A percentile compares a stretch with the other conserved stretches of the same genome.
Evolutionary conservation across 2,329 filamentous ascomycete genomes (phyloP).

Genomic region (Diaporthe caulivora): DNA sequence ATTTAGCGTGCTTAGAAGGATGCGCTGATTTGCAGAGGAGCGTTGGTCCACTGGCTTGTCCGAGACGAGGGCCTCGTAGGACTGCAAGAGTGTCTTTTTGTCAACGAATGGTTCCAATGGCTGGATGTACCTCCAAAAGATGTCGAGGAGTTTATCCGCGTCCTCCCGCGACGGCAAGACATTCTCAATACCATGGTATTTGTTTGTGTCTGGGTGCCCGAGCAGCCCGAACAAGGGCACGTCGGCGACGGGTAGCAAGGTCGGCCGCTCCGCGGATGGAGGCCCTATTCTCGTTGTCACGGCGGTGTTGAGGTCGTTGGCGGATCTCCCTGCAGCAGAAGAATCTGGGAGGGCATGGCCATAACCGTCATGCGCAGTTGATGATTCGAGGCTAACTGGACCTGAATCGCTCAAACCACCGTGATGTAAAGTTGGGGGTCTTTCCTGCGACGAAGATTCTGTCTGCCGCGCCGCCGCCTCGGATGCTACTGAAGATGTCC

Average conservation of each 20-base stretch:
- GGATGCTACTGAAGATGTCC: background rate
- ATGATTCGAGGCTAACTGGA: background rate
- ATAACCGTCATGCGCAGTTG: conserved; percentile 41
- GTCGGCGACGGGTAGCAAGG: background rate
- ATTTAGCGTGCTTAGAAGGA: conserved; percentile 59
- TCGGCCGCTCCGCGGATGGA: background rate
- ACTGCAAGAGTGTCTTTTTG: conserved; percentile 49
- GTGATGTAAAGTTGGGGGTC: background rate
- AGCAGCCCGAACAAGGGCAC: background rate
- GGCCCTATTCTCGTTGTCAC: conserved; percentile 4
- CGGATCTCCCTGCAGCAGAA: background rate
- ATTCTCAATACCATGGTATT: conserved; percentile 45
- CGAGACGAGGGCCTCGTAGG: conserved; percentile 56
- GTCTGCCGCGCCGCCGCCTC: background rate
- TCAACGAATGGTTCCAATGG: conserved; percentile 61
- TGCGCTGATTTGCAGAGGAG: conserved; percentile 39
- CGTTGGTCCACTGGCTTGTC: conserved; percentile 53
- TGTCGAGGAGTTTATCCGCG: conserved; percentile 58
- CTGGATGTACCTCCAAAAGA: conserved; percentile 61
- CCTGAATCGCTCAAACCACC: background rate
- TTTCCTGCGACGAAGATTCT: background rate
- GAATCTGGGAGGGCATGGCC: too few species aligned
- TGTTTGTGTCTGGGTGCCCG: background rate
- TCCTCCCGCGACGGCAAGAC: conserved; percentile 59
- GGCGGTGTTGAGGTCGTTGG: background rate